Evolutionary conservation across 2,329 filamentous ascomycete genomes (phyloP).

Genomic region (Ophiostoma himal-ulmi): DNA sequence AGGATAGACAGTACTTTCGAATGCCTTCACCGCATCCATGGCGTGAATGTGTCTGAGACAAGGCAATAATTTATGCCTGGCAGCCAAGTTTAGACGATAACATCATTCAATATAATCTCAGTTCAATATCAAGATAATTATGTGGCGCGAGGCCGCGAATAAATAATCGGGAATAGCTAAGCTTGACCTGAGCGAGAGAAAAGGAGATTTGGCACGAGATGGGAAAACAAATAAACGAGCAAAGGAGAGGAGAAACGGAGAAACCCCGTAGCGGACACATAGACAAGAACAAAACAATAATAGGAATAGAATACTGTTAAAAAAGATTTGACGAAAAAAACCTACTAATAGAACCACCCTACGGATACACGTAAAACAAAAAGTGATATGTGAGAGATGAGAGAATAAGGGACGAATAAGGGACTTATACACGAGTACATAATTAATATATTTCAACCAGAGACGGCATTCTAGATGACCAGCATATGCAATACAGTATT

Average conservation of each 20-base stretch:
- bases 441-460: not conserved
- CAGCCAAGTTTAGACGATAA: not conserved
- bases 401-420: not conserved
- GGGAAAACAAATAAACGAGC: not conserved
- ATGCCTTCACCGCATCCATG: not conserved
- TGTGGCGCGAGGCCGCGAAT: not conserved
- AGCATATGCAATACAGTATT: slow-evolving; percentile 2
- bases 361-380: not conserved
- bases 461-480: not conserved
- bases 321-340: not conserved
- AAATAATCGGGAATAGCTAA: not conserved
- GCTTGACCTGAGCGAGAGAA: not conserved
- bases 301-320: not conserved
- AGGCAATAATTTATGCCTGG: not conserved
- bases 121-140: not conserved
- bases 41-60: not conserved
- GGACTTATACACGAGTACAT: not conserved
- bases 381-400: not conserved
- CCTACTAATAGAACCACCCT: not conserved
- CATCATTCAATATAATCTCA: not conserved
- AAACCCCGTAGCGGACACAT: not conserved
- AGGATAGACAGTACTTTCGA: not conserved
- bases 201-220: not conserved
- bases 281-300: not conserved
- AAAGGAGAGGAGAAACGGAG: not conserved